phyloP scores from a whole-genome alignment of 1,284 basidiomycete genomes.

The Taiwanofungus camphoratus region DNA sequence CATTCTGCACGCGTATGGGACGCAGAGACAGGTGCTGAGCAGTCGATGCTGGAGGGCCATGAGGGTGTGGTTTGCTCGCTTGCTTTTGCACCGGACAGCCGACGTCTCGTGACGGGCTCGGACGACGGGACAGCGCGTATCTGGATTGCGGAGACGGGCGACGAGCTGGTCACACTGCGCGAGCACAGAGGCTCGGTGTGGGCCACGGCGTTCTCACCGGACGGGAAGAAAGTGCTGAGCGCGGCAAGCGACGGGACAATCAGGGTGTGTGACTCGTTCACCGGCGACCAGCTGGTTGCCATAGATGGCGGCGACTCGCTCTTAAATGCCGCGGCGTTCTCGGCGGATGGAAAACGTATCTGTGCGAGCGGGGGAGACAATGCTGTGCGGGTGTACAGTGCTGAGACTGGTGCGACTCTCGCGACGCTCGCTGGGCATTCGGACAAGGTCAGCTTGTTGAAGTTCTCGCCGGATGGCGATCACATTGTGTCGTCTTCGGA shows the following conservation, averaged over 20 bases:
- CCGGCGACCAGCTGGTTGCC: not conserved
- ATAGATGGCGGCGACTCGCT: constrained; percentile 2
- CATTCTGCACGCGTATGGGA: constrained; percentile 19
- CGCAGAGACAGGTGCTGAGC: constrained; percentile 9
- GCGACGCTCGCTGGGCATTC: constrained; percentile 14
- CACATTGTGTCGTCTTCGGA: constrained; percentile 7
- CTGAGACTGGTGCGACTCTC: not conserved
- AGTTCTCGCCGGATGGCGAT: constrained; percentile 8
- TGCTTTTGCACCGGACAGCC: constrained; percentile 14
- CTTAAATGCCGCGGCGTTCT: constrained; percentile 7
- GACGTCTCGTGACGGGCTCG: constrained; percentile 12
- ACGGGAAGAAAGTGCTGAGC: constrained; percentile 9
- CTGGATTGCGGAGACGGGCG: constrained; percentile 10
- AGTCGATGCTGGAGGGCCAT: constrained; percentile 9
- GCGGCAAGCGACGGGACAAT: constrained; percentile 8
- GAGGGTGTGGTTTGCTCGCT: constrained; percentile 10
- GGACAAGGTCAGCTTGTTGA: constrained; percentile 3
- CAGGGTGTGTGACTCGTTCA: constrained; percentile 9
- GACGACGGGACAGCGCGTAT: constrained; percentile 12
- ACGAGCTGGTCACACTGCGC: constrained; percentile 13
- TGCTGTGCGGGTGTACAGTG: constrained; percentile 8
- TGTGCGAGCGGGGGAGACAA: constrained; percentile 9
- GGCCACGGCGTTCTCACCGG: constrained; percentile 12
- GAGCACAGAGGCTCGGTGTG: constrained; percentile 13
- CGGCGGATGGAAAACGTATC: constrained; percentile 5